Evolutionary conservation across 352 stramenopile species (phyloP).

Genomic region (Salisapilia sapeloensis): DNA sequence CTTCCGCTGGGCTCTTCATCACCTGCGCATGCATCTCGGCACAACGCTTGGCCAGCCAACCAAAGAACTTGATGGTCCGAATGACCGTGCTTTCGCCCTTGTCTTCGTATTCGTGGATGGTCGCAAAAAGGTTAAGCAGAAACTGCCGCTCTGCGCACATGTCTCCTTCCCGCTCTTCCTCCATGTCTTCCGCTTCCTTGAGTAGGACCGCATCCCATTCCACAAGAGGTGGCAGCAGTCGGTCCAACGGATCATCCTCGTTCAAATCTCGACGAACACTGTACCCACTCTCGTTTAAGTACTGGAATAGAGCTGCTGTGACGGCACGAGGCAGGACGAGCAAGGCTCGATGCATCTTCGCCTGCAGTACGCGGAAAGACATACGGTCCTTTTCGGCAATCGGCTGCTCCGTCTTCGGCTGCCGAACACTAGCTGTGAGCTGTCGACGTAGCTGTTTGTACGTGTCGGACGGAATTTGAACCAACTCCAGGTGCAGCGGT

Average conservation of each 20-base stretch:
- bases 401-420: constrained; percentile 62
- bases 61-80: constrained; percentile 64
- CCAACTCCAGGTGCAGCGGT: constrained; percentile 50
- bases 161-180: constrained; percentile 41
- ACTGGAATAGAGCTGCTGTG: constrained; percentile 48
- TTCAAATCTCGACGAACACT: constrained; percentile 21
- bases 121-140: constrained; percentile 67
- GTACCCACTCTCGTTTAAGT: constrained; percentile 55
- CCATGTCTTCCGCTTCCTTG: constrained; percentile 32
- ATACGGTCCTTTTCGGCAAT: constrained; percentile 75
- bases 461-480: constrained; percentile 48
- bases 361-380: constrained; percentile 73
- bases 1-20: constrained; percentile 2
- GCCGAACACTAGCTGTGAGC: constrained; percentile 71
- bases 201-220: constrained; percentile 34
- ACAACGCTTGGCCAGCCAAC: constrained; percentile 56
- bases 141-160: constrained; percentile 70
- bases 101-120: constrained; percentile 76
- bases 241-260: constrained; percentile 34
- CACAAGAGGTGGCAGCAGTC: constrained; percentile 23
- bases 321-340: constrained; percentile 51
- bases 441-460: constrained; percentile 62
- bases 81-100: constrained; percentile 79
- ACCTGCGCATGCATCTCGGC: constrained; percentile 42
- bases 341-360: constrained; percentile 71